Evolutionary conservation across 495 filamentous ascomycete species (phyloP).

Genomic region (Lepidopterella palustris): DNA sequence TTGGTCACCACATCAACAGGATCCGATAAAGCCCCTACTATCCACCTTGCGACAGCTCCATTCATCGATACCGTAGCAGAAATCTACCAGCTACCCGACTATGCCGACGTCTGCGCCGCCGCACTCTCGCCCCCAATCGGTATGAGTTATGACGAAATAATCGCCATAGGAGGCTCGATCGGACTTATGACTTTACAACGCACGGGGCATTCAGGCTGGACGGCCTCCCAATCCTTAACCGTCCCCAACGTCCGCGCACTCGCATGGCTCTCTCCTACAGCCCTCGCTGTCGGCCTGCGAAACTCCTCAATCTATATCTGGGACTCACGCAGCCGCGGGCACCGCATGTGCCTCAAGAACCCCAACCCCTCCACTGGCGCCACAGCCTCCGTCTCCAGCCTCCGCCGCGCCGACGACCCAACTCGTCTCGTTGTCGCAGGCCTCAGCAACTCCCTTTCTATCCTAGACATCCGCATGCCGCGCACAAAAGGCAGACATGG

Average conservation of each 20-base stretch:
- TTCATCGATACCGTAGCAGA: constrained; percentile 6
- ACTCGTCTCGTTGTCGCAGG: constrained; percentile 26
- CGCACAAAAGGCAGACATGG: neutral
- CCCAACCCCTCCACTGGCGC: neutral
- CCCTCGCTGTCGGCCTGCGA: constrained; percentile 24
- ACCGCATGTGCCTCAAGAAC: constrained; percentile 17
- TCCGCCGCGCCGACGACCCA: constrained; percentile 21
- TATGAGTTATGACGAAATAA: too few species aligned
- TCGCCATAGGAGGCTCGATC: constrained; percentile 11
- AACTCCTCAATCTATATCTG: constrained; percentile 24
- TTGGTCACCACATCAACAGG: constrained; percentile 14
- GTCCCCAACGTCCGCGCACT: constrained; percentile 25
- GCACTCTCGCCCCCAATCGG: constrained; percentile 3
- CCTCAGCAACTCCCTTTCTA: constrained; percentile 15
- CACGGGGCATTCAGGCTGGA: neutral
- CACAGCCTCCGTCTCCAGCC: constrained; percentile 10
- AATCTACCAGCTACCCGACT: neutral
- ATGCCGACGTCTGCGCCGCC: constrained; percentile 15
- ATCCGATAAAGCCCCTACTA: constrained; percentile 4
- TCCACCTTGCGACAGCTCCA: constrained; percentile 10
- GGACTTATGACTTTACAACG: neutral
- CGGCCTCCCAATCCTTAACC: neutral
- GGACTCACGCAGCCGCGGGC: constrained; percentile 20
- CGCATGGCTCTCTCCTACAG: constrained; percentile 23
- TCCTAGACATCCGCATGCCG: constrained; percentile 32